A percentile compares a stretch with the other conserved stretches of the same genome.
Evolutionary conservation across 768 basidiomycete genomes (phyloP).

Genomic region (Mycena chlorophos): DNA sequence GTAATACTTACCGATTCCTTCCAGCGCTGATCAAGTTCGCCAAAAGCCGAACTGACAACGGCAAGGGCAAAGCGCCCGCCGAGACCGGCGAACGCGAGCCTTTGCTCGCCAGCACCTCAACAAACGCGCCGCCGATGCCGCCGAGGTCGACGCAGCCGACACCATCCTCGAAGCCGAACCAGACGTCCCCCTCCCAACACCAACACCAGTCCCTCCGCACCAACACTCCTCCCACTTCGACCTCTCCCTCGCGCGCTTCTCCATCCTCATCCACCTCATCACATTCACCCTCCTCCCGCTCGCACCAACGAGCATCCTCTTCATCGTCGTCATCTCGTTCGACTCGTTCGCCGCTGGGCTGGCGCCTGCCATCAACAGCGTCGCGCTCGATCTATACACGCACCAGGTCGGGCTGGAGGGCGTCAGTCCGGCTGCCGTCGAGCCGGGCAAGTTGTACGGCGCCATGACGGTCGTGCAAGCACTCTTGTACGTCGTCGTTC

Average conservation of each 20-base stretch:
- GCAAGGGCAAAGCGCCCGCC: constrained; percentile 9
- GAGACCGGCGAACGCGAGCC: constrained; percentile 17
- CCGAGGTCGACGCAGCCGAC: too few species aligned
- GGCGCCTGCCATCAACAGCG: constrained; percentile 65
- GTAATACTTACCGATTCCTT: neutral
- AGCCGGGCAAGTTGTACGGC: constrained; percentile 8
- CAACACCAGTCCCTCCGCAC: constrained; percentile 25
- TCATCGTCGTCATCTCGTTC: constrained; percentile 50
- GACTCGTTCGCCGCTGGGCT: constrained; percentile 64
- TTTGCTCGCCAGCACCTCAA: constrained; percentile 25
- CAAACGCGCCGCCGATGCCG: too few species aligned
- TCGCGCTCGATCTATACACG: constrained; percentile 67
- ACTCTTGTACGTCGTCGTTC: constrained; percentile 1
- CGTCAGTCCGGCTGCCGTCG: neutral
- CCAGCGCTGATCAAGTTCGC: constrained; percentile 31
- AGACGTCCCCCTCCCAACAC: too few species aligned
- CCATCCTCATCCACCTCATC: constrained; percentile 56
- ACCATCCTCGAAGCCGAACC: neutral
- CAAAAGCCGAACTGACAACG: constrained; percentile 23
- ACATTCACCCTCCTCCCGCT: constrained; percentile 51
- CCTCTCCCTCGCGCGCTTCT: constrained; percentile 63
- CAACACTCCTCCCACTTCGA: constrained; percentile 51
- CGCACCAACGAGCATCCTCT: constrained; percentile 32
- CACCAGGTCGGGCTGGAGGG: constrained; percentile 33
- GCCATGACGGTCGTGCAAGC: constrained; percentile 34